phyloP scores from a whole-genome alignment of 805 yeast genomes.

The Candida nanaspora region DNA sequence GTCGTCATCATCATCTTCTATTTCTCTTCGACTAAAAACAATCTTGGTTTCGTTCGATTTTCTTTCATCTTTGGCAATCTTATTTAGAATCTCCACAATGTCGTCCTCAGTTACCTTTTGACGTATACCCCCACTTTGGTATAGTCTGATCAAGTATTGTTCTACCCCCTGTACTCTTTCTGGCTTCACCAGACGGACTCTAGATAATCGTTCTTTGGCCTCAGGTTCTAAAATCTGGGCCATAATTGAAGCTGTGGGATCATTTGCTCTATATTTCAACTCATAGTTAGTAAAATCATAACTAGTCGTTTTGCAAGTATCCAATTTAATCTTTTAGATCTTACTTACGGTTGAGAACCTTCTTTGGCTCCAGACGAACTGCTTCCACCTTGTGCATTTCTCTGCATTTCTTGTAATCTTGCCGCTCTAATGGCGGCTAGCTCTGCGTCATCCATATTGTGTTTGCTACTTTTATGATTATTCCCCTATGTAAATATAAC shows the following conservation, averaged over 20 bases:
- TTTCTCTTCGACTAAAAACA: slow-evolving; percentile 42
- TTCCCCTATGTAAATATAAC: too few relatives aligned
- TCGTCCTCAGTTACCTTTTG: slow-evolving; percentile 76
- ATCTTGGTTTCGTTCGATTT: slow-evolving; percentile 57
- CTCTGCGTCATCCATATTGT: slow-evolving; percentile 76
- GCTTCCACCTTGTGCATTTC: slow-evolving; percentile 32
- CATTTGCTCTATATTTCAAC: slow-evolving; percentile 7
- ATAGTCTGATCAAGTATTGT: slow-evolving; percentile 63
- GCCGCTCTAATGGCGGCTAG: slow-evolving; percentile 88
- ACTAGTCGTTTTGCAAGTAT: too few relatives aligned
- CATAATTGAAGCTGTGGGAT: slow-evolving; percentile 29
- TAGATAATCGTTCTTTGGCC: slow-evolving; percentile 81
- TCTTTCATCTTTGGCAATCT: slow-evolving; percentile 67
- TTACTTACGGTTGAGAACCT: slow-evolving; percentile 3
- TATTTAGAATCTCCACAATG: slow-evolving; percentile 75
- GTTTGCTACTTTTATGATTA: not conserved
- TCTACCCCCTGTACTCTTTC: slow-evolving; percentile 90
- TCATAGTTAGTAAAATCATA: not conserved
- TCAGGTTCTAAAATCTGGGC: slow-evolving; percentile 70
- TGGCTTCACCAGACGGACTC: slow-evolving; percentile 84
- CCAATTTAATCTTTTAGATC: too few relatives aligned
- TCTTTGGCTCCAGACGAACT: slow-evolving; percentile 7
- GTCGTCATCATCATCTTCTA: slow-evolving; percentile 16
- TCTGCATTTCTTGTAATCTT: slow-evolving; percentile 78
- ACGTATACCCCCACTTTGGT: slow-evolving; percentile 67